Conservation (phyloP, 2,329 filamentous ascomycete species). For the Gyromitra esculenta region DNA sequence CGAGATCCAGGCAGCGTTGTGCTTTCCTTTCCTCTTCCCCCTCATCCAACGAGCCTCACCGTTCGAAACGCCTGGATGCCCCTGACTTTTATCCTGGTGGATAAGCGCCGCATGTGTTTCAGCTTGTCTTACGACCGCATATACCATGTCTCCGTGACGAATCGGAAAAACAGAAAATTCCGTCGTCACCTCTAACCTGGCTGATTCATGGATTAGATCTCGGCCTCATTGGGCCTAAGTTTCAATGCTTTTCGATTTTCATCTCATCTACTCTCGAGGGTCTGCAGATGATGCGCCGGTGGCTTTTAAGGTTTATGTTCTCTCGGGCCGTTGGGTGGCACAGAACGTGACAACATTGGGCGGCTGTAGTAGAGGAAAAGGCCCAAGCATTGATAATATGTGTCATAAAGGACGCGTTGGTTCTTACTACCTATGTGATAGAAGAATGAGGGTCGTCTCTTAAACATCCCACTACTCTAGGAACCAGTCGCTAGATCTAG, state of each 20-base stretch:
- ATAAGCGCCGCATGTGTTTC: slow-evolving; percentile 50
- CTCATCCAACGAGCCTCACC: slow-evolving; percentile 49
- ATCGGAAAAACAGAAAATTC: slow-evolving; percentile 38
- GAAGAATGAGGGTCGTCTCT: not conserved
- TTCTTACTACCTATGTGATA: slow-evolving; percentile 1
- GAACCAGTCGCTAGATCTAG: slow-evolving; percentile 34
- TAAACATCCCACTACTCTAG: slow-evolving; percentile 1
- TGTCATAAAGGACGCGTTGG: slow-evolving; percentile 34
- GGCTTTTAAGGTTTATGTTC: slow-evolving; percentile 42
- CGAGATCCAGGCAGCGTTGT: slow-evolving; percentile 39
- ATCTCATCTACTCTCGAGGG: slow-evolving; percentile 37
- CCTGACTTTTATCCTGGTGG: slow-evolving; percentile 46
- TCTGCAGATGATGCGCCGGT: slow-evolving; percentile 33
- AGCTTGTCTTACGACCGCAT: slow-evolving; percentile 40
- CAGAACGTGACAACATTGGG: slow-evolving; percentile 21
- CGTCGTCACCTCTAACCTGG: slow-evolving; percentile 16
- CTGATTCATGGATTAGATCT: slow-evolving; percentile 31
- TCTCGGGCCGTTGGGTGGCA: slow-evolving; percentile 32
- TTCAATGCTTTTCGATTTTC: slow-evolving; percentile 37
- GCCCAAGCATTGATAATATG: slow-evolving; percentile 12
- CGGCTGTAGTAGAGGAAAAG: slow-evolving; percentile 19
- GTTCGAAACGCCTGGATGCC: slow-evolving; percentile 44
- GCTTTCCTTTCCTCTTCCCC: slow-evolving; percentile 19
- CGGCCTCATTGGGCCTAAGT: slow-evolving; percentile 17
- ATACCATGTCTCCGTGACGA: slow-evolving; percentile 40